These are phyloP conservation scores for Puccinia triticina DNA, from an alignment of 1,284 basidiomycete genomes.

Conservation along the genomic window DNA sequence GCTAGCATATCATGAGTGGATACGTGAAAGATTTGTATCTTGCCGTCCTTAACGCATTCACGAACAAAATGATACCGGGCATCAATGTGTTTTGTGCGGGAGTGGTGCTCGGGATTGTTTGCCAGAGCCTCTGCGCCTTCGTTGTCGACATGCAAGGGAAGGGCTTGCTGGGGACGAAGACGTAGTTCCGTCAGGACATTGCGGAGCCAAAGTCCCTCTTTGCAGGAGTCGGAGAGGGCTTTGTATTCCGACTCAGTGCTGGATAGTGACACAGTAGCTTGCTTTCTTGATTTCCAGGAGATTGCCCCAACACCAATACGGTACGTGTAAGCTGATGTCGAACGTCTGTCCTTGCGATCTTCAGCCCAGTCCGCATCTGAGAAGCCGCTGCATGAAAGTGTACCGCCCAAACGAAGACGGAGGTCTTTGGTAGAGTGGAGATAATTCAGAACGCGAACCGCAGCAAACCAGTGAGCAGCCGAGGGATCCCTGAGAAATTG, in stretches of 20 bases:
- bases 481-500: neutral
- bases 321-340: neutral
- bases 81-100: too few species aligned
- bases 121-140: neutral
- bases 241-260: constrained; percentile 6
- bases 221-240: constrained; percentile 4
- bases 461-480: neutral
- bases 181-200: too few species aligned
- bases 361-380: constrained; percentile 24
- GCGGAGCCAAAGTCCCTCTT: too few species aligned
- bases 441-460: neutral
- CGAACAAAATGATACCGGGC: too few species aligned
- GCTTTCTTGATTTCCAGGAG: constrained; percentile 7
- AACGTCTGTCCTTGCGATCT: neutral
- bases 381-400: neutral
- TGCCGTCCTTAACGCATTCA: too few species aligned
- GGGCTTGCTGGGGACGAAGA: too few species aligned
- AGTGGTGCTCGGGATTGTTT: too few species aligned
- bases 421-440: neutral
- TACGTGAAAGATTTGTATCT: too few species aligned
- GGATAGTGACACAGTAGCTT: neutral
- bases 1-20: too few species aligned
- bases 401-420: neutral
- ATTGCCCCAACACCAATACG: neutral
- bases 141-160: too few species aligned